Percentiles rank a stretch among this genome's conserved stretches.
Evolutionary conservation across 1,284 basidiomycete genomes (phyloP).

Genomic region (Trametes sp.): DNA sequence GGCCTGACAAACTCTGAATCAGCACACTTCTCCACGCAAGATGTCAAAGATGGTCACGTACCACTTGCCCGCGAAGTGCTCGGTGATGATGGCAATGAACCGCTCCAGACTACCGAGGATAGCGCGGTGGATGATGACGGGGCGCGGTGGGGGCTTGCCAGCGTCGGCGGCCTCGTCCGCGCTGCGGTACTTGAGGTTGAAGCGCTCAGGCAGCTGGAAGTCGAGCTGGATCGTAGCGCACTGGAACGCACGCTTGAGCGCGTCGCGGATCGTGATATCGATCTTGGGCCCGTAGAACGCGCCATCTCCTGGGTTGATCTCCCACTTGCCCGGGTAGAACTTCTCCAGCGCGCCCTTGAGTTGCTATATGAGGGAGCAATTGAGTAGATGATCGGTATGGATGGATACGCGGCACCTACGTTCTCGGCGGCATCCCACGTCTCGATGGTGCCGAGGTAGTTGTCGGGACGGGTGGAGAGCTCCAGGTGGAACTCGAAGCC

Average conservation of each 20-base stretch:
- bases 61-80: slow-evolving; percentile 99
- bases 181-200: slow-evolving; percentile 93
- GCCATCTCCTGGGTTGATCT: slow-evolving; percentile 95
- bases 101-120: slow-evolving; percentile 95
- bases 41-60: slow-evolving; percentile 44
- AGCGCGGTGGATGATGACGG: slow-evolving; percentile 99
- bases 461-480: slow-evolving; percentile 96
- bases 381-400: not conserved
- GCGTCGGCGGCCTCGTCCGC: slow-evolving; percentile 68
- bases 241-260: slow-evolving; percentile 93
- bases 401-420: slow-evolving; percentile 55
- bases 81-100: slow-evolving; percentile 97
- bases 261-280: slow-evolving; percentile 97
- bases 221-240: slow-evolving; percentile 99
- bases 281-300: slow-evolving; percentile 99
- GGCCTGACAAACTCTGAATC: slow-evolving; percentile 60
- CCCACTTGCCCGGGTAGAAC: slow-evolving; percentile 92
- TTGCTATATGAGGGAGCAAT: slow-evolving; percentile 60
- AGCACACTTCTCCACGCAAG: not conserved
- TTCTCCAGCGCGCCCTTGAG: slow-evolving; percentile 87
- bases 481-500: slow-evolving; percentile 98
- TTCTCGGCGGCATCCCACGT: slow-evolving; percentile 92
- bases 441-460: slow-evolving; percentile 89
- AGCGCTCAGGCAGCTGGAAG: slow-evolving; percentile 98
- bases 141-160: slow-evolving; percentile 68